These are phyloP conservation scores for Leishmania amazonensis DNA, from an alignment of 208 protist species.

Conservation along the genomic window DNA sequence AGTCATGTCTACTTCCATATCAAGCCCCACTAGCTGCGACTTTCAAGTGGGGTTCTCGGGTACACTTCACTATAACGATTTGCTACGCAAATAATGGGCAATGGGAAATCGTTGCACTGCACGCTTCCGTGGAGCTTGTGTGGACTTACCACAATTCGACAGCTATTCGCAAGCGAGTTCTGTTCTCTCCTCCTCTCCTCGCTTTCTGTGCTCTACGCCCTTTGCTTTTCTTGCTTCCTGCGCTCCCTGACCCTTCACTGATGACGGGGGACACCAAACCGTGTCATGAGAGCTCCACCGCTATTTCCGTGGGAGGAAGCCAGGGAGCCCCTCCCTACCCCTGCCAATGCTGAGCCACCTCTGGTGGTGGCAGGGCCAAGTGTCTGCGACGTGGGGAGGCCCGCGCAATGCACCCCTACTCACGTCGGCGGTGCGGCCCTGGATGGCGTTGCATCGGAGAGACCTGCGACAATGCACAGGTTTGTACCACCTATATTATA, in stretches of 20 bases:
- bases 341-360: neutral
- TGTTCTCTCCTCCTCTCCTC: neutral
- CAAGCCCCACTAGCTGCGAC: slow-evolving; percentile 1
- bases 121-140: neutral
- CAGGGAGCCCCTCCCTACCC: neutral
- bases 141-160: neutral
- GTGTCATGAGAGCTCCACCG: neutral
- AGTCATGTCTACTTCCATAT: slow-evolving; percentile 30
- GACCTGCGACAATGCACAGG: neutral
- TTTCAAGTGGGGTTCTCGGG: neutral
- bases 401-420: neutral
- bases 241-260: neutral
- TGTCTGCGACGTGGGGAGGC: neutral
- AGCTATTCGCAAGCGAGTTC: neutral
- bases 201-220: neutral
- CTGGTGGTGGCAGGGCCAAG: neutral
- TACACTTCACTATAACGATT: neutral
- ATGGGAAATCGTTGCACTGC: too few species aligned
- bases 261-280: neutral
- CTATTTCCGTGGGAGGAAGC: neutral
- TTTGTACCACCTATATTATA: neutral
- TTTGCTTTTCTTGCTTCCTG: neutral
- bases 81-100: too few species aligned
- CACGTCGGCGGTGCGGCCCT: neutral
- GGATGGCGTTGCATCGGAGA: neutral